These are phyloP conservation scores for Kodamaea sagamina DNA, from an alignment of 805 yeast genomes.

Conservation along the genomic window DNA sequence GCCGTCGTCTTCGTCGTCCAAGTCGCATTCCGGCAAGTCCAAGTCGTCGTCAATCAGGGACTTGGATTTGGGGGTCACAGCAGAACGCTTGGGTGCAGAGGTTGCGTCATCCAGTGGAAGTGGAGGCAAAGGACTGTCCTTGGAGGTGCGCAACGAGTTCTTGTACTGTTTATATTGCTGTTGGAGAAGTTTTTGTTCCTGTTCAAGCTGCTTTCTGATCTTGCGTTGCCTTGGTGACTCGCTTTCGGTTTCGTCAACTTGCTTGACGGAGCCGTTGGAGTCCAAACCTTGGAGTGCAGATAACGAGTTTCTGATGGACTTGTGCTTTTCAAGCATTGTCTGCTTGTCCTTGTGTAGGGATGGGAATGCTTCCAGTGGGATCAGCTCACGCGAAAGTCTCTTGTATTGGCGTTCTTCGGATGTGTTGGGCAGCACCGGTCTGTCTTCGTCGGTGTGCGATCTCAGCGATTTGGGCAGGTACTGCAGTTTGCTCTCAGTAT, in stretches of 20 bases:
- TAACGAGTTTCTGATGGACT: constrained; percentile 3
- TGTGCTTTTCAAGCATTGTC: constrained; percentile 6
- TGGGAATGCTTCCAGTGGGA: constrained; percentile 8
- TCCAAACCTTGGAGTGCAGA: constrained; percentile 3
- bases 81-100: constrained; percentile 2
- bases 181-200: constrained; percentile 9
- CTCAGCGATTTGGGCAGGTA: not conserved
- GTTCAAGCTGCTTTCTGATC: constrained; percentile 8
- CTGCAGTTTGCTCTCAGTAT: too few species aligned
- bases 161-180: constrained; percentile 10
- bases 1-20: constrained; percentile 11
- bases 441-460: not conserved
- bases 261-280: constrained; percentile 5
- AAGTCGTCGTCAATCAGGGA: constrained; percentile 13
- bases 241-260: constrained; percentile 1
- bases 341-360: not conserved
- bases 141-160: constrained; percentile 5
- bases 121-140: constrained; percentile 10
- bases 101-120: constrained; percentile 3
- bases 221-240: constrained; percentile 1
- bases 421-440: not conserved
- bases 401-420: not conserved
- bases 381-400: not conserved
- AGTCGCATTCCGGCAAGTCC: constrained; percentile 15
- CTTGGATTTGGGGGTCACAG: constrained; percentile 3